Base-by-base conservation (phyloP, 495 filamentous ascomycete genomes). In the Cladorrhinum samala region DNA sequence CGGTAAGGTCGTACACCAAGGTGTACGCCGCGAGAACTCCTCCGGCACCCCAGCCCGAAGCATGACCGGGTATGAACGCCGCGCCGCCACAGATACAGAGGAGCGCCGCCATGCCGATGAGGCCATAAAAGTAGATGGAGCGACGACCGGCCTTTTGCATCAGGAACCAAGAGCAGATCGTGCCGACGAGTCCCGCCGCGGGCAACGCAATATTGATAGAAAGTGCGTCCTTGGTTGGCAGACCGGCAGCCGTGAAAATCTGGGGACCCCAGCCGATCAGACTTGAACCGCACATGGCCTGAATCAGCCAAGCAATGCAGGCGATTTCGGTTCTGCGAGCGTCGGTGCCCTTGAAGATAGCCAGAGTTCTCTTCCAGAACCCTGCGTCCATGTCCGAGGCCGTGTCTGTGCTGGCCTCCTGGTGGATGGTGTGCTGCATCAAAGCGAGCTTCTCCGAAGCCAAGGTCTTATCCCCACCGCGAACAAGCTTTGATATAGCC, bases 221-320 rank as follows among this genome's bases (percentile, higher is more conserved):
- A 60, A 85, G 85, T 3, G 83, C 69, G 27, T 57, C 17, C 25
- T 30, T 25, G 41, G 75, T 69, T 13, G 64, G 65, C 14, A 89
- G 72, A 2, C 87, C 87, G 2, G 86, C 86, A 56, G 83, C 78
- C 56, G 83, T 69, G 61, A 83, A 77, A 65, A 89, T 87, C 56
- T 86, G 85, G 25, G 83, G 82, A 9, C 78, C 82, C 60, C 85
- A 87, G 38, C 82, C 82, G 48, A 81, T 82, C 64, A 91, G 80
- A 1, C 81, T 77, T 51, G 83, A 84, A 9, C 87, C 87, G 48
- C 77, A 83, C 16, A 89, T 67, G 16, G 82, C 81, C 65, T 90
- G 87, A 25, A 87, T 83, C 7, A 82, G 72, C 84, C 85, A 91
- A 49, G 77, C 73, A 61, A 83, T 73, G 64, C 79, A 84, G 49